Percentiles rank a stretch among this genome's conserved stretches.
phyloP scores from a whole-genome alignment of 805 yeast genomes.

The Candida maris region DNA sequence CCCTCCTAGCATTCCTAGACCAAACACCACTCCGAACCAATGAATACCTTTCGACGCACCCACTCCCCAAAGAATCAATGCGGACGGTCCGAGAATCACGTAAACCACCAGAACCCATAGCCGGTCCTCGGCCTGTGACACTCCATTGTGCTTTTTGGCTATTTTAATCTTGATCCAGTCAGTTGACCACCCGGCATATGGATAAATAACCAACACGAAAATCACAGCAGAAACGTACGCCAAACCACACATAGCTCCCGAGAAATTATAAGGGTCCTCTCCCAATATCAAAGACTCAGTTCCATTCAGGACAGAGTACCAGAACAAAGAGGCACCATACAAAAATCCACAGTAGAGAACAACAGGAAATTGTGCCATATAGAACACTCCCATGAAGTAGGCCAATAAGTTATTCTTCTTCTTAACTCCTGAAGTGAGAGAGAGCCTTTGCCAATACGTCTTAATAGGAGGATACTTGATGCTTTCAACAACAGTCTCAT shows the following conservation, averaged over 20 bases:
- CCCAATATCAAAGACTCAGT: slow-evolving; percentile 43
- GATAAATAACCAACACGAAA: slow-evolving; percentile 41
- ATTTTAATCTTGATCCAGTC: slow-evolving; percentile 48
- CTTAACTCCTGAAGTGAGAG: slow-evolving; percentile 37
- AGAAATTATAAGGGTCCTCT: slow-evolving; percentile 50
- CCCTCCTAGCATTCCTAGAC: slow-evolving; percentile 56
- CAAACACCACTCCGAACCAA: slow-evolving; percentile 55
- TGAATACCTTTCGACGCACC: slow-evolving; percentile 53
- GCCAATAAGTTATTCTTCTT: slow-evolving; percentile 27
- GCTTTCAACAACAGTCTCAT: slow-evolving; percentile 24
- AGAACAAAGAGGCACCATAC: slow-evolving; percentile 46
- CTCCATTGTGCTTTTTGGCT: slow-evolving; percentile 49
- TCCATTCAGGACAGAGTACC: slow-evolving; percentile 48
- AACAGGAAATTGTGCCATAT: slow-evolving; percentile 45
- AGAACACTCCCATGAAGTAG: slow-evolving; percentile 35
- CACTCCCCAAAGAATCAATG: slow-evolving; percentile 60
- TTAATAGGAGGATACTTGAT: slow-evolving; percentile 29
- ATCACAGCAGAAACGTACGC: slow-evolving; percentile 52
- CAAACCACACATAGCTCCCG: slow-evolving; percentile 44
- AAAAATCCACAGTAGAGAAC: slow-evolving; percentile 59
- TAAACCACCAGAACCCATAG: slow-evolving; percentile 48
- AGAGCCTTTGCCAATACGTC: slow-evolving; percentile 41
- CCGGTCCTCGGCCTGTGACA: slow-evolving; percentile 55
- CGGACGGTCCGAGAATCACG: slow-evolving; percentile 49
- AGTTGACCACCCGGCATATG: slow-evolving; percentile 46